Base-by-base conservation (phyloP, 2,329 filamentous ascomycete species). In the Mollisia scopiformis region DNA sequence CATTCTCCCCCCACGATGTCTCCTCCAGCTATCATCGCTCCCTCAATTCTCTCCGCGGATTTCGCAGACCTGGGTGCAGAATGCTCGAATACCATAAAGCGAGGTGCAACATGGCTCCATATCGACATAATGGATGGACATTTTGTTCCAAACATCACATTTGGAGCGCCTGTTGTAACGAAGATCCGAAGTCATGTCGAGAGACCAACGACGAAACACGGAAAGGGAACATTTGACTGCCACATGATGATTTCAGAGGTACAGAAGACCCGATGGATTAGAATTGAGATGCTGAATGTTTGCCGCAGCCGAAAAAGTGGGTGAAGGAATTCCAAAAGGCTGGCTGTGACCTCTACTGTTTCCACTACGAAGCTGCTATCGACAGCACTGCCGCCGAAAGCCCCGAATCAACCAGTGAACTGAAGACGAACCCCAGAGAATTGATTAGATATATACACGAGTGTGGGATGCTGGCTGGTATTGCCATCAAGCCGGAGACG, bases 221-320 rank as follows among this genome's bases (percentile, higher is more conserved):
- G 91, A 56, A 90, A 88, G 70, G 95, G 95, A 64, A 98, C 94
- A 14, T 99, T 99, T 75, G 95, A 99, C 78, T 99, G 95, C 84
- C 95, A 99, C 79, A 98, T 99, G 95, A 99, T 99, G 95, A 96
- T 99, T 74, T 88, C 92, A 72, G 94, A 99, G 89, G 92, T 94
- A 82, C 11, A 35, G 21, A 28, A 2, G 21, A 21, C n/a, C 41
- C 28, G 31, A 11, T 8, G n/a, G 35, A n/a, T 13, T 14, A 23
- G 21, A 23, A 43, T 6, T 10, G 16, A 35, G 21, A 55, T 14
- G 14, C 59, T 62, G 49, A 61, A 47, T 6, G 6, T 21, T 25
- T 23, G n/a, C 8, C 57, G 67, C 68, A 95, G 93, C 95, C 95
- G 68, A 96, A 98, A 83, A 93, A 93, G 83, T 99, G 95, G 95